Evolutionary conservation across 805 yeast species (phyloP), one percentile per base, ranked within the genome.

Genomic region (Saccharomycopsis guyanensis): DNA sequence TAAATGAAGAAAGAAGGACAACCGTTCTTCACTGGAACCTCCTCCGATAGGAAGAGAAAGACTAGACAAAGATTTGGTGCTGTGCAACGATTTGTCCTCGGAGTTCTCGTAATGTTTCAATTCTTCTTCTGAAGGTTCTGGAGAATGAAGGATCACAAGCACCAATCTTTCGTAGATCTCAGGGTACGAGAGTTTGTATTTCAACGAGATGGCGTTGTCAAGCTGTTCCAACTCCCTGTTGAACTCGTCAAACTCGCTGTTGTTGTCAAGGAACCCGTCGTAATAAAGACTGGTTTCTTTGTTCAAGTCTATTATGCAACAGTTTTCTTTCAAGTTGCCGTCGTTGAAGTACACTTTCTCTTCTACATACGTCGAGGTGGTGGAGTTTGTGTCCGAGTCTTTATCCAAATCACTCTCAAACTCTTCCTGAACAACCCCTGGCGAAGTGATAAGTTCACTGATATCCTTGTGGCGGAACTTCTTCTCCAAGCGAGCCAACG

Each of bases 101-200:
- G 61, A 15, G 59, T 52, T 20, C 57, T 46, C 44, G 24, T 50
- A 50, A 25, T 49, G 53, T 45, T 53, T 54, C 1, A 64, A 39
- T 3, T 58, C 61, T 34, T 55, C 53, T 46, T 58, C 42, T 47
- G 55, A 40, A 51, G 72, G 71, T 55, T 78, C 80, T 0, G 89
- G 87, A 4, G 82, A 71, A 60, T 87, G 94, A 50, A 86, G 67
- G 38, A 87, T 65, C 1, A 88, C 91, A 49, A 87, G 69, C 13
- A 80, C 79, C 52, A 86, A 62, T 42, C 95, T 68, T 68, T 87
- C 96, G 60, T 73, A 87, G 4, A 82, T 72, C 52, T 80, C 86
- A 16, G 78, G 70, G 63, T 47, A 51, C 13, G 52, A 83, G 82
- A 10, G 74, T 61, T 76, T 82, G 68, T 38, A 57, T 57, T 43